These are phyloP conservation scores for Globisporangium alternatum DNA, from an alignment of 352 stramenopile species.

Conservation along the genomic window DNA sequence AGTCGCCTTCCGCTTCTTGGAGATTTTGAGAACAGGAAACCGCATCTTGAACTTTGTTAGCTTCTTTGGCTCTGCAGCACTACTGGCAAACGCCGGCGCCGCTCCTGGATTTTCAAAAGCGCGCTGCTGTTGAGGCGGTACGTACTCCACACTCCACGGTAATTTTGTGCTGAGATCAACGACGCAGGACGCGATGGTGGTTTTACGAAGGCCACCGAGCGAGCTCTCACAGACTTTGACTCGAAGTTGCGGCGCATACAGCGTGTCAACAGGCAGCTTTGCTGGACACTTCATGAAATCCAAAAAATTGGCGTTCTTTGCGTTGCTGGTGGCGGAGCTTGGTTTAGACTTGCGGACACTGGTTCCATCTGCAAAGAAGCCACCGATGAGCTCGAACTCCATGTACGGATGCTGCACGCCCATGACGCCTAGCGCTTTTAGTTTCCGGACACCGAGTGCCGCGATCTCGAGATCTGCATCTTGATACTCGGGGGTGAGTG, in stretches of 20 bases:
- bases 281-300: conserved; percentile 48
- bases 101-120: conserved; percentile 48
- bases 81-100: not conserved
- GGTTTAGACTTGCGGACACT: conserved; percentile 41
- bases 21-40: conserved; percentile 5
- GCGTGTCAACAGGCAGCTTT: conserved; percentile 52
- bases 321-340: conserved; percentile 25
- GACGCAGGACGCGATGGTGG: conserved; percentile 47
- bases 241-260: conserved; percentile 59
- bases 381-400: conserved; percentile 70
- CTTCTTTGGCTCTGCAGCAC: not conserved
- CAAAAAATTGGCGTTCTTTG: conserved; percentile 78
- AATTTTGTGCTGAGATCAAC: conserved; percentile 61
- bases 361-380: conserved; percentile 42
- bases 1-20: conserved; percentile 7
- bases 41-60: not conserved
- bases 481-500: conserved; percentile 46
- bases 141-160: conserved; percentile 64
- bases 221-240: conserved; percentile 60
- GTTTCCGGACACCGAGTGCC: conserved; percentile 57
- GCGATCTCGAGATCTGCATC: conserved; percentile 64
- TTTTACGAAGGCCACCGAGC: conserved; percentile 54
- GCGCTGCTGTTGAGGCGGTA: conserved; percentile 26
- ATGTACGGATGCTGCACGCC: conserved; percentile 57
- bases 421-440: conserved; percentile 55